Evolutionary conservation across 2,329 filamentous ascomycete species (phyloP), one percentile per base, ranked within the genome.

Genomic region (Fusarium nodosum): DNA sequence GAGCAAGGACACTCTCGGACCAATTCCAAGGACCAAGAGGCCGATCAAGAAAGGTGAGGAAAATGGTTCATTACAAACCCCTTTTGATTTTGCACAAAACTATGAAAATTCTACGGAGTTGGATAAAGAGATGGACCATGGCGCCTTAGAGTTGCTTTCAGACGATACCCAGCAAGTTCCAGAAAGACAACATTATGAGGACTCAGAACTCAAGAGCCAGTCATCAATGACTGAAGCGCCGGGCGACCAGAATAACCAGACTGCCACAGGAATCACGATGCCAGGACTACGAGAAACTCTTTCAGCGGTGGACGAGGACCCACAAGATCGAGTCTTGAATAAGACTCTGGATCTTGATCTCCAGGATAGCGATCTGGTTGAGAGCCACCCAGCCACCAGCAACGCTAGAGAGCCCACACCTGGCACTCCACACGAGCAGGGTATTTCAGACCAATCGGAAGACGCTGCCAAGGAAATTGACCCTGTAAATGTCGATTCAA

Each of bases 11-110:
- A 77, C 72, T 7, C 74, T 82, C 64, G 79, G 77, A 30, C 79
- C 79, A 28, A 82, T 82, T 61, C 74, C 77, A 48, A 69, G 72
- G 46, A 77, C 79, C 51, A 78, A 79, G 64, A 80, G 77, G 68
- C 75, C 70, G 65, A 72, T 73, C 57, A 79, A 77, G 70, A 82
- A 81, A 83, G 82, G 82, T 84, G 79, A 84, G 82, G 77, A 79
- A 72, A 66, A 73, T 64, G 66, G 71, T 78, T 77, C 71, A 76
- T 74, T 78, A 74, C 73, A 77, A 77, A 76, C 77, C 77, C 77
- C 75, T 72, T 73, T 76, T 79, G 75, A 75, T 76, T 77, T 79
- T 77, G 56, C 71, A 68, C 74, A 74, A 74, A 64, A 65, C 70
- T 67, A 73, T 71, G 74, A 69, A 74, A 69, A 74, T 69, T 72